phyloP scores from a whole-genome alignment of 1,284 basidiomycete species.

The Athelia psychrophila region DNA sequence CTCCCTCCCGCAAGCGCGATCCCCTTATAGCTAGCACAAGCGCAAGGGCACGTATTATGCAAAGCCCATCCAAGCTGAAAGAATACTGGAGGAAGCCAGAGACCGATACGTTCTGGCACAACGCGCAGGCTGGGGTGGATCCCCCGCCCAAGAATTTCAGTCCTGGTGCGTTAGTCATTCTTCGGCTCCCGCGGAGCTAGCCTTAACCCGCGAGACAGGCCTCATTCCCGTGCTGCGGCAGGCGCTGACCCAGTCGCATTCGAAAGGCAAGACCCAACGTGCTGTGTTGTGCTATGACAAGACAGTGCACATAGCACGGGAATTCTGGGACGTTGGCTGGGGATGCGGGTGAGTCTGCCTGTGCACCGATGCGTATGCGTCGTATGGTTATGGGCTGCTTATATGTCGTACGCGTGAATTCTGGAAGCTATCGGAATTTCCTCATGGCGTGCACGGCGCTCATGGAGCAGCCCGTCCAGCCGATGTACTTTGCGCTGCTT shows the following conservation, averaged over 20 bases:
- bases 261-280: constrained; percentile 47
- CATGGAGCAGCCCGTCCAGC: background rate
- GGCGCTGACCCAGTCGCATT: constrained; percentile 50
- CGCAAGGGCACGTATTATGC: no score
- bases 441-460: constrained; percentile 78
- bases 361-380: constrained; percentile 1
- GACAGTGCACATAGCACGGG: constrained; percentile 58
- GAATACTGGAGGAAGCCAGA: constrained; percentile 8
- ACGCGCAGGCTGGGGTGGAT: constrained; percentile 31
- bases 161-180: constrained; percentile 52
- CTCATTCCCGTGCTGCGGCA: constrained; percentile 64
- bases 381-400: constrained; percentile 1
- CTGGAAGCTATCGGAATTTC: constrained; percentile 79
- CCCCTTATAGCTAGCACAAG: no score
- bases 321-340: constrained; percentile 62
- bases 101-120: constrained; percentile 65
- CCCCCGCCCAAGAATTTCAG: constrained; percentile 74
- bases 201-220: constrained; percentile 36
- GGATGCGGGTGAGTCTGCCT: constrained; percentile 64
- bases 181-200: constrained; percentile 1
- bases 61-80: no score
- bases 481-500: background rate
- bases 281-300: constrained; percentile 67
- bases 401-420: constrained; percentile 1
- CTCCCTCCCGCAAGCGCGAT: background rate